A percentile compares a stretch with the other conserved stretches of the same genome.
Conservation (phyloP, 257 asterid species). For the Nicotiana obtusifolia region DNA sequence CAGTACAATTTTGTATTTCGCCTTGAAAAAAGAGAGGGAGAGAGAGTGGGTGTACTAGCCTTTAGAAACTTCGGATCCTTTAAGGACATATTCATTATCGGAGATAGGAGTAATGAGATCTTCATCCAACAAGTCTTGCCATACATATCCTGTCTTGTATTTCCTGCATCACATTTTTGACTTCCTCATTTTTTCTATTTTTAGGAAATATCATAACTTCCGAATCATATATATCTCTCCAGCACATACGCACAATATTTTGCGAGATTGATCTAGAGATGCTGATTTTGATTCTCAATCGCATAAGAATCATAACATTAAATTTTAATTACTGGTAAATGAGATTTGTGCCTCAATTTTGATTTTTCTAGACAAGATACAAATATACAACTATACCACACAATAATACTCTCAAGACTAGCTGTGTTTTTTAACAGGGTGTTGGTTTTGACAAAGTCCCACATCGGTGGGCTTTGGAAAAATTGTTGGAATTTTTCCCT, state of each 20-base stretch:
- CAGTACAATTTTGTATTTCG: too few relatives aligned
- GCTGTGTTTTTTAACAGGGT: too few relatives aligned
- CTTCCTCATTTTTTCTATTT: neutral
- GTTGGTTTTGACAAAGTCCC: too few relatives aligned
- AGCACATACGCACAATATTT: neutral
- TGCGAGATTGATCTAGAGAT: neutral
- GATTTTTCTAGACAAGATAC: neutral
- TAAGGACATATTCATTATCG: slow-evolving; percentile 85
- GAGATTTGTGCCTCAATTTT: neutral
- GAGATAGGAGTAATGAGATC: slow-evolving; percentile 88
- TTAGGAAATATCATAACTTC: neutral
- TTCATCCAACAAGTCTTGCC: slow-evolving; percentile 94
- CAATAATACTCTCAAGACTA: too few relatives aligned
- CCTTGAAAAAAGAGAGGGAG: too few relatives aligned
- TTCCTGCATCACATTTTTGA: slow-evolving; percentile 34
- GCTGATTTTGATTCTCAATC: neutral
- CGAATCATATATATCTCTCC: neutral
- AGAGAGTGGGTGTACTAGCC: slow-evolving; percentile 22
- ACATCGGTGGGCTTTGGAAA: too few relatives aligned
- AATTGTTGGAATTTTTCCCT: too few relatives aligned
- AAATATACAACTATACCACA: too few relatives aligned
- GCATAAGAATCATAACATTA: neutral
- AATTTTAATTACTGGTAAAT: neutral
- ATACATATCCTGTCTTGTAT: slow-evolving; percentile 72
- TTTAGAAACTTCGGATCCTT: slow-evolving; percentile 69